phyloP scores from a whole-genome alignment of 2,329 filamentous ascomycete species.

The Neonectria coccinea region DNA sequence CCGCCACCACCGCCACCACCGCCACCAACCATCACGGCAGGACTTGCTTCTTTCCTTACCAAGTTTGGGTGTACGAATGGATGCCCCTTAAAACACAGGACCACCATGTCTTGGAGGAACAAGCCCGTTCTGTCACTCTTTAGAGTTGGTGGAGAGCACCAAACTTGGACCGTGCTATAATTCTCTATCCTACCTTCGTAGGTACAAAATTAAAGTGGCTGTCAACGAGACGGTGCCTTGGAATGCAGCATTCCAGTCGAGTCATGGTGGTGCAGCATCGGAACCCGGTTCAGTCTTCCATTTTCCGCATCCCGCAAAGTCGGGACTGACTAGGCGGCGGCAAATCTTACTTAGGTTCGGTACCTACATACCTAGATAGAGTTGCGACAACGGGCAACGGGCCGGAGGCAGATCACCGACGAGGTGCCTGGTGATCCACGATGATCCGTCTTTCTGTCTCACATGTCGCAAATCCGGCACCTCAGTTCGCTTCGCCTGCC shows the following conservation, averaged over 20 bases:
- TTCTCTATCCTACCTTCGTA: background rate
- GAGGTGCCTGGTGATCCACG: background rate
- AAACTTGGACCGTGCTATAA: background rate
- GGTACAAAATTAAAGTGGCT: background rate
- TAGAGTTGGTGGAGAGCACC: too few species aligned
- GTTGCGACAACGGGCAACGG: constrained; percentile 21
- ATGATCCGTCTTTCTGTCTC: background rate
- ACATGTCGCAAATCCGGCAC: background rate
- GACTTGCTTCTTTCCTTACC: background rate
- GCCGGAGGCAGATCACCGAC: constrained; percentile 1
- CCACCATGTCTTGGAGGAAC: background rate
- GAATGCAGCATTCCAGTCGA: constrained; percentile 17
- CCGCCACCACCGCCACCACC: too few species aligned
- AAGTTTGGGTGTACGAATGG: background rate
- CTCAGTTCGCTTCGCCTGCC: background rate
- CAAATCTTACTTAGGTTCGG: background rate
- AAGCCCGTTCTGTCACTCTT: background rate
- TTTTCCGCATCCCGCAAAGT: constrained; percentile 5
- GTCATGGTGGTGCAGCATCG: constrained; percentile 12
- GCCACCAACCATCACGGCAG: background rate
- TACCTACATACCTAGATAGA: constrained; percentile 8
- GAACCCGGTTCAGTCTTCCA: background rate
- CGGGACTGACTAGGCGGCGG: background rate
- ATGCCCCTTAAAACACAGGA: background rate
- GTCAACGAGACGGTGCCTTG: background rate